Evolutionary conservation across 1,284 basidiomycete genomes (phyloP).

Genomic region (Sanghuangporus baumii): DNA sequence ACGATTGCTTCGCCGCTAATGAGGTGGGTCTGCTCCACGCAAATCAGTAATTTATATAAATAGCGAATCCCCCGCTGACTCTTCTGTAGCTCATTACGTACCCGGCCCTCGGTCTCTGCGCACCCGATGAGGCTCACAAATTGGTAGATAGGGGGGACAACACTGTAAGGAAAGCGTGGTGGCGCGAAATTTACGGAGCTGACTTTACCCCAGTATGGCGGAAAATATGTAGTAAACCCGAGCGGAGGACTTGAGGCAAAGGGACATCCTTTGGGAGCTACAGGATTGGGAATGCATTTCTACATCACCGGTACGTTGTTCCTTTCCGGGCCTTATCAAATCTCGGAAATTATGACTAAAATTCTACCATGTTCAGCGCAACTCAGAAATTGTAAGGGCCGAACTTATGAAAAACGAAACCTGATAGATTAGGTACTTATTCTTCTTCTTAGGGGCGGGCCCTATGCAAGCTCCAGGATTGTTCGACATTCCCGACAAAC

Average conservation of each 20-base stretch:
- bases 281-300: conserved; percentile 84
- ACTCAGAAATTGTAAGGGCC: conserved; percentile 56
- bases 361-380: conserved; percentile 47
- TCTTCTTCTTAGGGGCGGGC: conserved; percentile 53
- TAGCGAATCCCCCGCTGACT: background rate
- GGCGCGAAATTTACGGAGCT: background rate
- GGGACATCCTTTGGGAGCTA: conserved; percentile 82
- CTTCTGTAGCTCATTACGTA: conserved; percentile 69
- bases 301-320: conserved; percentile 68
- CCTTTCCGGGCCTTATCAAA: background rate
- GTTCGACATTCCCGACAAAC: conserved; percentile 53
- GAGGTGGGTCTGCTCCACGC: conserved; percentile 40
- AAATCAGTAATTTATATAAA: background rate
- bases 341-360: background rate
- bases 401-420: background rate
- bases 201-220: conserved; percentile 55
- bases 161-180: conserved; percentile 43
- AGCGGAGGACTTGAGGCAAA: conserved; percentile 85
- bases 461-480: conserved; percentile 76
- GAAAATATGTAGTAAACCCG: conserved; percentile 85
- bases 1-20: conserved; percentile 81
- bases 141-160: conserved; percentile 76
- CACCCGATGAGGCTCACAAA: conserved; percentile 64
- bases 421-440: background rate
- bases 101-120: conserved; percentile 75